Evolutionary conservation across 305 asterid genomes (phyloP).

Genomic region (Fraxinus latifolia): DNA sequence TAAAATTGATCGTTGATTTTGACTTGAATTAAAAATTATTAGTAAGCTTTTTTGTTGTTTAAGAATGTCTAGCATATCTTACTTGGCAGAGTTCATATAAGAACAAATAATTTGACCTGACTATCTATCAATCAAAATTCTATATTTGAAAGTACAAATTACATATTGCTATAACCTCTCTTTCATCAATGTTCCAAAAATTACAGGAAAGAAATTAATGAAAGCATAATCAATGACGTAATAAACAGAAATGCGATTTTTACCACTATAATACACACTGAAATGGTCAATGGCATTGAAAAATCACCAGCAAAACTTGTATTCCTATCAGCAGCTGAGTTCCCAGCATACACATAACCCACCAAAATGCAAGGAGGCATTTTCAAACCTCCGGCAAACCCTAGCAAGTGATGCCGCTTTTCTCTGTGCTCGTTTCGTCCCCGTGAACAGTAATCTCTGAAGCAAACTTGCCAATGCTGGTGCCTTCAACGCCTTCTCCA

Average conservation of each 20-base stretch:
- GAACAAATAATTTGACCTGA: too few relatives aligned
- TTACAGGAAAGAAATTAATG: conserved; percentile 29
- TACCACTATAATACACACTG: conserved; percentile 65
- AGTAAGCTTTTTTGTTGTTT: background rate
- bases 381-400: conserved; percentile 67
- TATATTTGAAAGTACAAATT: too few relatives aligned
- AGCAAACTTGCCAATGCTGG: conserved; percentile 66
- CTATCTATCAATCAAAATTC: too few relatives aligned
- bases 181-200: conserved; percentile 19
- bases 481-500: conserved; percentile 63
- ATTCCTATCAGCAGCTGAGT: conserved; percentile 45
- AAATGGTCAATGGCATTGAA: conserved; percentile 56
- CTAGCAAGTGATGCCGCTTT: conserved; percentile 89
- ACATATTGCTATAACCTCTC: too few relatives aligned
- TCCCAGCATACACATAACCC: conserved; percentile 42
- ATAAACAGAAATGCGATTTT: conserved; percentile 10
- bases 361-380: conserved; percentile 21
- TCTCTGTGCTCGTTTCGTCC: conserved; percentile 83
- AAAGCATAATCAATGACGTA: conserved; percentile 30
- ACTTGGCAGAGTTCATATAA: background rate
- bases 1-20: too few relatives aligned
- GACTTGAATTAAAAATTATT: too few relatives aligned
- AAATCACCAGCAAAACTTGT: conserved; percentile 61
- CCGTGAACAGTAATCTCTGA: conserved; percentile 70
- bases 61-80: background rate